Conservation (phyloP, 345 rosid species). For the Litchi chinensis region DNA sequence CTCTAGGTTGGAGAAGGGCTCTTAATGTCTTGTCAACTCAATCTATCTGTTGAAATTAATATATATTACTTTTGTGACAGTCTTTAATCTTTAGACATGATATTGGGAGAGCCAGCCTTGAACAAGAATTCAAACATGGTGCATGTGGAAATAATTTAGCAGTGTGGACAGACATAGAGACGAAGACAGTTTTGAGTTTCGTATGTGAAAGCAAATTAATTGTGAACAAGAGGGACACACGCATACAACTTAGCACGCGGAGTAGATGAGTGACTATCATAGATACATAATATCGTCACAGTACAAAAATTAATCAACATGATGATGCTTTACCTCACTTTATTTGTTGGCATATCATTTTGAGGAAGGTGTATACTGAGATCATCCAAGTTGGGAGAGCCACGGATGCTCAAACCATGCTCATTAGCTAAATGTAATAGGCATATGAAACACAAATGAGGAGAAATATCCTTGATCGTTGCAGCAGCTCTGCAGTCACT, state of each 20-base stretch:
- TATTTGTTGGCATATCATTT: background rate
- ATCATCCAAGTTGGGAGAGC: slow-evolving; percentile 61
- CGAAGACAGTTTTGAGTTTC: background rate
- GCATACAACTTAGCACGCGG: background rate
- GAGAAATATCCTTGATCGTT: slow-evolving; percentile 65
- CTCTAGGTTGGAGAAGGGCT: too few species aligned
- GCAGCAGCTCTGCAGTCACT: slow-evolving; percentile 73
- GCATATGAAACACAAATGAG: slow-evolving; percentile 94
- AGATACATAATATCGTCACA: background rate
- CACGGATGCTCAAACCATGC: slow-evolving; percentile 68
- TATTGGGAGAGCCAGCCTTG: background rate
- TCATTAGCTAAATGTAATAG: slow-evolving; percentile 90
- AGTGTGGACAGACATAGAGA: background rate
- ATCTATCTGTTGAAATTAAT: too few species aligned
- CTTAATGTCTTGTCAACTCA: too few species aligned
- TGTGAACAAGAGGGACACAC: background rate
- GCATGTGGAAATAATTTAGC: background rate
- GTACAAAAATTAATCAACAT: background rate
- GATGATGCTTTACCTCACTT: slow-evolving; percentile 4
- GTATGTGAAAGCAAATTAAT: background rate
- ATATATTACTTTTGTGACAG: background rate
- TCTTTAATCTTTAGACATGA: too few species aligned
- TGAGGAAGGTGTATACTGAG: slow-evolving; percentile 53
- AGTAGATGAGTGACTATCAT: background rate
- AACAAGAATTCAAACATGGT: background rate